A percentile compares a stretch with the other conserved stretches of the same genome.
These are phyloP conservation scores for Onygenales sp. DNA, from an alignment of 2,329 filamentous ascomycete genomes.

Conservation along the genomic window DNA sequence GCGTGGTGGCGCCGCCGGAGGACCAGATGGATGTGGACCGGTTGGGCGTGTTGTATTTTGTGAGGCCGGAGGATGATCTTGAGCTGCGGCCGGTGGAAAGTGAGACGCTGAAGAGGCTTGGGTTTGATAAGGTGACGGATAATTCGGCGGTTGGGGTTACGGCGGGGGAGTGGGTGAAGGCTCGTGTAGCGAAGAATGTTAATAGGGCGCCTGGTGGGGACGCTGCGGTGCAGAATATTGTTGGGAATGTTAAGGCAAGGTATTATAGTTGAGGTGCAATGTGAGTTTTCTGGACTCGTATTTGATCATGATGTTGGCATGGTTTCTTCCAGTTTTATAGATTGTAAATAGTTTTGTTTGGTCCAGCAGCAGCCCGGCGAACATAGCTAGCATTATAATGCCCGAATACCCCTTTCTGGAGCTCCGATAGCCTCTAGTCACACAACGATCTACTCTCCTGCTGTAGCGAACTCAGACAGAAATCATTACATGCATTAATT, in stretches of 20 bases:
- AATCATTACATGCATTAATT: no score
- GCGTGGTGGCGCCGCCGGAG: constrained; percentile 39
- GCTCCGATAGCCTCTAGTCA: background rate
- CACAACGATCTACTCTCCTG: background rate
- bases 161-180: constrained; percentile 15
- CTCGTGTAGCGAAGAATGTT: constrained; percentile 41
- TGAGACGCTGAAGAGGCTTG: background rate
- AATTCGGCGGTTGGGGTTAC: constrained; percentile 9
- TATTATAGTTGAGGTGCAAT: background rate
- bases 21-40: constrained; percentile 40
- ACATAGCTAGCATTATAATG: no score
- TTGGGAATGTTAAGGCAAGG: constrained; percentile 1
- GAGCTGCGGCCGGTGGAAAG: constrained; percentile 10
- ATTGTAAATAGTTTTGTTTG: no score
- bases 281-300: background rate
- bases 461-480: no score
- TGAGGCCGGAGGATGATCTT: constrained; percentile 25
- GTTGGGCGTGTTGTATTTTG: constrained; percentile 37
- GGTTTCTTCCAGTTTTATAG: no score
- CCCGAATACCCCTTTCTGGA: no score
- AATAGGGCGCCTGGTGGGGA: background rate
- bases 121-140: constrained; percentile 8
- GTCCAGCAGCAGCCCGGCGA: no score
- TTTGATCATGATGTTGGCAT: no score
- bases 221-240: background rate